A percentile compares a stretch with the other conserved stretches of the same genome.
phyloP scores from a whole-genome alignment of 768 basidiomycete species.

The Boletus pseudopeckii region DNA sequence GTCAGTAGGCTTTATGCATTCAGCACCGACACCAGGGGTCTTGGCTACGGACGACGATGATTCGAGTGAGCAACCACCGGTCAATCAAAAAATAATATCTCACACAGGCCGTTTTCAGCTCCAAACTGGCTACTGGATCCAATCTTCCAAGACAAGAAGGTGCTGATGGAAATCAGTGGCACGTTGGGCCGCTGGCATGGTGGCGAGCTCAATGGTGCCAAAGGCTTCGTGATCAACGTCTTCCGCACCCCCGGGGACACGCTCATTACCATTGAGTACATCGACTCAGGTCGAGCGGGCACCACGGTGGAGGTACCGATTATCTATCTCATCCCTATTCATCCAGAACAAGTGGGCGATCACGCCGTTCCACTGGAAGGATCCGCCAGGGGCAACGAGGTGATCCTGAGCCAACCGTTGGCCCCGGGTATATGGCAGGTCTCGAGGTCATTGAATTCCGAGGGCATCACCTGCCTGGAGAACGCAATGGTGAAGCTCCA shows the following conservation, averaged over 20 bases:
- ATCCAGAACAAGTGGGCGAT: slow-evolving; percentile 39
- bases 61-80: slow-evolving; percentile 18
- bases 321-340: slow-evolving; percentile 40
- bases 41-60: slow-evolving; percentile 28
- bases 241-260: slow-evolving; percentile 29
- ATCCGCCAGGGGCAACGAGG: slow-evolving; percentile 37
- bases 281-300: slow-evolving; percentile 32
- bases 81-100: slow-evolving; percentile 10
- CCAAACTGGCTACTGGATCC: slow-evolving; percentile 29
- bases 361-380: slow-evolving; percentile 51
- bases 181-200: slow-evolving; percentile 26
- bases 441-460: slow-evolving; percentile 12
- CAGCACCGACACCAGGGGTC: slow-evolving; percentile 33
- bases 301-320: slow-evolving; percentile 38
- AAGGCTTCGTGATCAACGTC: slow-evolving; percentile 28
- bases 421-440: slow-evolving; percentile 29
- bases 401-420: slow-evolving; percentile 42
- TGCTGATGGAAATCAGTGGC: slow-evolving; percentile 28
- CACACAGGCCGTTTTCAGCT: slow-evolving; percentile 20
- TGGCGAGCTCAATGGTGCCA: slow-evolving; percentile 28
- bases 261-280: slow-evolving; percentile 26
- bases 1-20: slow-evolving; percentile 19
- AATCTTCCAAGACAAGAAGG: slow-evolving; percentile 25
- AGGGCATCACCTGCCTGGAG: slow-evolving; percentile 12
- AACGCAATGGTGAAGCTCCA: slow-evolving; percentile 28